Base-by-base conservation (phyloP, 805 yeast genomes). In the Ascoidea asiatica region DNA sequence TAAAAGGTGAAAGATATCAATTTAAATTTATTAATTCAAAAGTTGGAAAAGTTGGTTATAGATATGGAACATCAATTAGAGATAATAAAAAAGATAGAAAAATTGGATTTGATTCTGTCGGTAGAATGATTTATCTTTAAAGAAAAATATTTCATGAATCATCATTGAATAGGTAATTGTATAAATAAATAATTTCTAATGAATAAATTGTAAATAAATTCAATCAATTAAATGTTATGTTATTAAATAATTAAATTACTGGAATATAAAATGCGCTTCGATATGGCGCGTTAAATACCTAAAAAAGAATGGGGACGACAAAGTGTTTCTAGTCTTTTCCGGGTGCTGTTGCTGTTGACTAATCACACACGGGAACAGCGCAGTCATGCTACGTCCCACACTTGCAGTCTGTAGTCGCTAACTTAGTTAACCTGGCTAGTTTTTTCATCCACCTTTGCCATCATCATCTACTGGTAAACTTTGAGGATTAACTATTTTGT, bases 51-150 rank as follows among this genome's bases (percentile, higher is more conserved):
- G 92, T 88, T 44, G 98, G 97, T 43, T 77, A 66, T 73, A 79
- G 97, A 58, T 90, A 90, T 59, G 97, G 97, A 63, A 85, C 88
- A 38, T 75, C 87, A 18, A 72, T 80, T 52, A 85, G 96, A 67
- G 97, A 90, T 63, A 80, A 76, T 55, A 86, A 81, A 73, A 84
- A 80, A 58, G 81, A 86, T 60, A 78, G 97, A 63, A 74, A 70
- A 52, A 69, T 83, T 53, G 84, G 80, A 2, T 84, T 71, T 60
- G 80, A 81, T 56, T 73, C 76, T 52, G 66, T 70, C 46, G 94
- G 94, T 54, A 73, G 72, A 54, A 79, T 67, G 33, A 43, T 49
- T n/a, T 49, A 47, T 40, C 42, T 49, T 19, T 49, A 37, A 39
- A 5, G 18, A 5, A 15, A 17, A 20, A 13, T 13, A 33, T 13